Percentiles rank a stretch among this genome's conserved stretches.
These are phyloP conservation scores for Russula abietina DNA, from an alignment of 768 basidiomycete species.

Conservation along the genomic window DNA sequence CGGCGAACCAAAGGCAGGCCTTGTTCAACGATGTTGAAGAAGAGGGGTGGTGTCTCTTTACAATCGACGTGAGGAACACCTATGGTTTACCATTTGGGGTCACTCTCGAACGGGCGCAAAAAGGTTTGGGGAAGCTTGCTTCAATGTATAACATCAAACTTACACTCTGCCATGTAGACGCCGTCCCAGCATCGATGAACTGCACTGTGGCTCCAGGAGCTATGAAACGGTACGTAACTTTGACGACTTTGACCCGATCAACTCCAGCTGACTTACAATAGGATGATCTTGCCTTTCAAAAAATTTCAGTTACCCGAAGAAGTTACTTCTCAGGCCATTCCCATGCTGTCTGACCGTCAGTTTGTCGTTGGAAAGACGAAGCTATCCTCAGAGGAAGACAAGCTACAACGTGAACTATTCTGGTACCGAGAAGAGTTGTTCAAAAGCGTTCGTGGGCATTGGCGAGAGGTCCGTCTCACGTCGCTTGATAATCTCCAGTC, in stretches of 20 bases:
- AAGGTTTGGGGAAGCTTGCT: constrained; percentile 38
- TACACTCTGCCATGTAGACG: constrained; percentile 32
- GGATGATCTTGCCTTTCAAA: constrained; percentile 64
- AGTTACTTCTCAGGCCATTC: constrained; percentile 61
- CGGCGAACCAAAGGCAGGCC: constrained; percentile 26
- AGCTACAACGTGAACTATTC: constrained; percentile 72
- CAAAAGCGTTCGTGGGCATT: constrained; percentile 57
- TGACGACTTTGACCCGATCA: neutral
- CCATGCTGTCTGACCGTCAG: constrained; percentile 81
- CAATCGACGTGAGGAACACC: constrained; percentile 85
- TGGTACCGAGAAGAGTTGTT: constrained; percentile 95
- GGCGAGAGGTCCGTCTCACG: constrained; percentile 69
- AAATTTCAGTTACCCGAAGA: constrained; percentile 59
- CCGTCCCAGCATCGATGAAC: constrained; percentile 38
- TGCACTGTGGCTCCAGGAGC: constrained; percentile 82
- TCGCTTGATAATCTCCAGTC: neutral
- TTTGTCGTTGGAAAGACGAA: constrained; percentile 79
- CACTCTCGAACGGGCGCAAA: constrained; percentile 59
- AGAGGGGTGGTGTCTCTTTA: constrained; percentile 78
- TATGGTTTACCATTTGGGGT: constrained; percentile 92
- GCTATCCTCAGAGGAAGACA: constrained; percentile 53
- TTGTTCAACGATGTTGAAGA: constrained; percentile 43
- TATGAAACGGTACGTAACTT: constrained; percentile 57
- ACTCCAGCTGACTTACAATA: constrained; percentile 28
- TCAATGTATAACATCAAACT: neutral